These are phyloP conservation scores for Sistotremastrum niveocremeum DNA, from an alignment of 768 basidiomycete species.

Conservation along the genomic window DNA sequence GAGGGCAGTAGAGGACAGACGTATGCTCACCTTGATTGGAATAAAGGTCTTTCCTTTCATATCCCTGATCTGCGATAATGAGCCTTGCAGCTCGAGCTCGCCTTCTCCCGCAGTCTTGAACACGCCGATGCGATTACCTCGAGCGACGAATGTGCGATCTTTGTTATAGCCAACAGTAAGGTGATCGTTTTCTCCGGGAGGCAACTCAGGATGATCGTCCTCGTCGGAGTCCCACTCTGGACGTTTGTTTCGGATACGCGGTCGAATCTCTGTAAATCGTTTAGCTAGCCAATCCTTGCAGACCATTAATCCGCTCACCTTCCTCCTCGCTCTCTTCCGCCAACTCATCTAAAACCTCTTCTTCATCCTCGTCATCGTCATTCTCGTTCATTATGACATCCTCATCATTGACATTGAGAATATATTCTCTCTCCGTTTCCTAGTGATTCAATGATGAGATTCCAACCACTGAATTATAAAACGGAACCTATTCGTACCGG, in stretches of 20 bases:
- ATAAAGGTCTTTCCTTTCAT: conserved; percentile 73
- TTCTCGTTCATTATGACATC: conserved; percentile 83
- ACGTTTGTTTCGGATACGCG: background rate
- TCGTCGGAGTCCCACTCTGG: conserved; percentile 28
- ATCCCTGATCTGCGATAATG: conserved; percentile 72
- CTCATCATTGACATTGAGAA: conserved; percentile 56
- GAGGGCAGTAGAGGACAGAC: background rate
- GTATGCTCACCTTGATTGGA: conserved; percentile 58
- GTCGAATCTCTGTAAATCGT: conserved; percentile 4
- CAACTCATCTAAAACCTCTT: conserved; percentile 59
- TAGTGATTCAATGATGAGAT: conserved; percentile 14
- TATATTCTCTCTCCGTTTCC: conserved; percentile 81
- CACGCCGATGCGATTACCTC: conserved; percentile 84
- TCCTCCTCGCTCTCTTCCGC: conserved; percentile 20
- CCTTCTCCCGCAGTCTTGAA: conserved; percentile 62
- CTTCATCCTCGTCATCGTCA: conserved; percentile 64
- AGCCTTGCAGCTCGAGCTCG: conserved; percentile 72
- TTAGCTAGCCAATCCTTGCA: background rate
- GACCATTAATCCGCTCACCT: conserved; percentile 13
- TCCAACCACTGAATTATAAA: background rate
- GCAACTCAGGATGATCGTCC: conserved; percentile 24
- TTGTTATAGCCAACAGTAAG: conserved; percentile 92
- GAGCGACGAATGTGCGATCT: conserved; percentile 85
- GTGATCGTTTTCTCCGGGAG: conserved; percentile 68
- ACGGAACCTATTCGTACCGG: conserved; percentile 36